Evolutionary conservation across 2,329 filamentous ascomycete genomes (phyloP).

Genomic region (Conoideocrella luteorostrata): DNA sequence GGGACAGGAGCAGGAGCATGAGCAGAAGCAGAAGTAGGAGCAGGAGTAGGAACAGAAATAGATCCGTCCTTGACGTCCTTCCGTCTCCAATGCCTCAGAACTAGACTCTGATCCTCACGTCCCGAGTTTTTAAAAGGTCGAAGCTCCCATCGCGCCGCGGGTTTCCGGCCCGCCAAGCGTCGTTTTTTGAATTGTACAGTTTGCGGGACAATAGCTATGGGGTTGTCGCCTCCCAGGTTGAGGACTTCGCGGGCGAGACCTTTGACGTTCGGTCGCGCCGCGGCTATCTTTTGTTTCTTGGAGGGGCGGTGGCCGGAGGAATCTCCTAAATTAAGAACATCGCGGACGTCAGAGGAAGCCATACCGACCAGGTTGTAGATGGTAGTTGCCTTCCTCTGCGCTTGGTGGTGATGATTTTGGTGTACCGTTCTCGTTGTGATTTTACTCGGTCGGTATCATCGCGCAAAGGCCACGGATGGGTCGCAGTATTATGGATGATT

Average conservation of each 20-base stretch:
- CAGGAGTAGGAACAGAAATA: too few relatives aligned
- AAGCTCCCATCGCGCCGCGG: slow-evolving; percentile 58
- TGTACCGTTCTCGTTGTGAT: too few relatives aligned
- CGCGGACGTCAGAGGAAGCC: slow-evolving; percentile 75
- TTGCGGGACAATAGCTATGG: slow-evolving; percentile 60
- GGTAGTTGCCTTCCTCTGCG: neutral
- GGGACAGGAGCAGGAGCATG: too few relatives aligned
- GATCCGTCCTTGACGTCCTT: slow-evolving; percentile 43
- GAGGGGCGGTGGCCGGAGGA: slow-evolving; percentile 46
- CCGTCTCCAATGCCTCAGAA: slow-evolving; percentile 75
- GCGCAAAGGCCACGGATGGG: neutral
- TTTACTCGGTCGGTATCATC: too few relatives aligned
- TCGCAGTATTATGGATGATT: too few relatives aligned
- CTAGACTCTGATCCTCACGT: slow-evolving; percentile 58
- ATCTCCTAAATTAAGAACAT: slow-evolving; percentile 77
- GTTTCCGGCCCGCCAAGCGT: slow-evolving; percentile 47
- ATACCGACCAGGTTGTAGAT: slow-evolving; percentile 39
- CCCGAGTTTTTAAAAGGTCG: slow-evolving; percentile 71
- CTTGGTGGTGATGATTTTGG: neutral
- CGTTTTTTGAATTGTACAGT: slow-evolving; percentile 54
- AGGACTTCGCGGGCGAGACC: slow-evolving; percentile 61
- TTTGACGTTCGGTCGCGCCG: slow-evolving; percentile 54
- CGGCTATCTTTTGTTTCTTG: slow-evolving; percentile 69
- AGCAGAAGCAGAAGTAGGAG: too few relatives aligned
- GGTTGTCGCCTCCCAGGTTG: slow-evolving; percentile 58